phyloP scores from a whole-genome alignment of 495 filamentous ascomycete genomes.

The Rhypophila decipiens region DNA sequence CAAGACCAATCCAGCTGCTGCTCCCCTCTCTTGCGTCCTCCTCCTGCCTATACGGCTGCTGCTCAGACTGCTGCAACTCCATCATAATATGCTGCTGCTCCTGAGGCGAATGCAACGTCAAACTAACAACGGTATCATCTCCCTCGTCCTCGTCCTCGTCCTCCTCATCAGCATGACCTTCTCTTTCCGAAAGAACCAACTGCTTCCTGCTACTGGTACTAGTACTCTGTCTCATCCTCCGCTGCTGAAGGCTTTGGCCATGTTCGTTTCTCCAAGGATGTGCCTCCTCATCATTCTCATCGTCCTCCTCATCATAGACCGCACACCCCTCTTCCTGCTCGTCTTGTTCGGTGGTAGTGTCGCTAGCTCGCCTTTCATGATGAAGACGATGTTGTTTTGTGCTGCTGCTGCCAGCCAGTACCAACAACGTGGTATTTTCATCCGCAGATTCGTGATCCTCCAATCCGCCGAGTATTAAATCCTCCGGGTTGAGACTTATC shows the following conservation, averaged over 20 bases:
- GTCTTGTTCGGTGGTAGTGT: background rate
- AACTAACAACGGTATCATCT: background rate
- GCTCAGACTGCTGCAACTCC: no score
- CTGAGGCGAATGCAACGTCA: background rate
- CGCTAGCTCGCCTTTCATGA: background rate
- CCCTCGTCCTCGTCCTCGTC: background rate
- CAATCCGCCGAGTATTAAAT: slow-evolving; percentile 22
- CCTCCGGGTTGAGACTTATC: slow-evolving; percentile 33
- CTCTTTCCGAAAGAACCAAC: no score
- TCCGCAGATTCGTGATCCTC: slow-evolving; percentile 12
- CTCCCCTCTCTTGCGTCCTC: background rate
- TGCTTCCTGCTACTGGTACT: slow-evolving; percentile 9
- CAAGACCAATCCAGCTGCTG: background rate
- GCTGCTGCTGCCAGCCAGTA: no score
- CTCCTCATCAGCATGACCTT: background rate
- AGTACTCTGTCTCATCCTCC: slow-evolving; percentile 1
- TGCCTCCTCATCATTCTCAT: slow-evolving; percentile 16
- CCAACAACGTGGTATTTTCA: no score
- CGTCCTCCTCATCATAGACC: slow-evolving; percentile 7
- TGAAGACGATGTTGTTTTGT: no score
- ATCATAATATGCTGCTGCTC: no score
- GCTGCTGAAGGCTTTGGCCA: slow-evolving; percentile 8
- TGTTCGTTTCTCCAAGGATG: slow-evolving; percentile 27
- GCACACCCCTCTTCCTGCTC: background rate
- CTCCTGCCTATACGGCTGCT: background rate